Evolutionary conservation across 306 rosid species (phyloP), one percentile per base, ranked within the genome.

Genomic region (Quercus mongolica): DNA sequence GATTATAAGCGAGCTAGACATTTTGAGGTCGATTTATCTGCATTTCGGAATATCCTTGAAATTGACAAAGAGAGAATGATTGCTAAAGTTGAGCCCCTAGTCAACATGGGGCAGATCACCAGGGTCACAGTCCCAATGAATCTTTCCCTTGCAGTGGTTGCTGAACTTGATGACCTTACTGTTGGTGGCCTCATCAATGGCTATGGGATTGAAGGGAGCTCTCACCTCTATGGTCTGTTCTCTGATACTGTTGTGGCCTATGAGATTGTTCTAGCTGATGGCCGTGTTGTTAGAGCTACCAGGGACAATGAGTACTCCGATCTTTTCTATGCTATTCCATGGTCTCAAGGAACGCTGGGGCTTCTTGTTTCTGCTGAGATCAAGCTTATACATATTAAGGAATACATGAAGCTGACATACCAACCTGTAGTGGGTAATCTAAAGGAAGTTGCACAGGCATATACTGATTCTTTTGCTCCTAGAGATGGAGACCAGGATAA

Each of bases 141-240:
- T 83, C 91, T 95, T 69, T 13, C 99, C 25, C 97, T 92, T 69
- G 99, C 99, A 14, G 99, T 95, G 5, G 97, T 95, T 71, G 99
- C 99, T 0, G 99, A 95, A 85, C 91, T 95, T 11, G 99, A 95
- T 77, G 99, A 95, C 85, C 99, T 95, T 73, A 95, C 99, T 57
- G 99, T 95, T 46, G 99, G 99, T 80, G 99, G 99, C 76, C 97
- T 95, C 83, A 95, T 95, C 59, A 95, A 95, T 69, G 99, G 99
- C 57, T 95, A 95, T 73, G 99, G 99, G 41, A 92, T 95, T 38
- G 99, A 95, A 89, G 99, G 99, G 76, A 95, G 99, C 88, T 91
- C 98, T 75, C 99, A 95, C 88, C 72, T 87, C 76, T 95, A 82
- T 86, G 99, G 99, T 74, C 88, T 95, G 49, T 92, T 95, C 86